These are phyloP conservation scores for Gossypioides kirkii DNA, from an alignment of 345 rosid genomes.

Conservation along the genomic window DNA sequence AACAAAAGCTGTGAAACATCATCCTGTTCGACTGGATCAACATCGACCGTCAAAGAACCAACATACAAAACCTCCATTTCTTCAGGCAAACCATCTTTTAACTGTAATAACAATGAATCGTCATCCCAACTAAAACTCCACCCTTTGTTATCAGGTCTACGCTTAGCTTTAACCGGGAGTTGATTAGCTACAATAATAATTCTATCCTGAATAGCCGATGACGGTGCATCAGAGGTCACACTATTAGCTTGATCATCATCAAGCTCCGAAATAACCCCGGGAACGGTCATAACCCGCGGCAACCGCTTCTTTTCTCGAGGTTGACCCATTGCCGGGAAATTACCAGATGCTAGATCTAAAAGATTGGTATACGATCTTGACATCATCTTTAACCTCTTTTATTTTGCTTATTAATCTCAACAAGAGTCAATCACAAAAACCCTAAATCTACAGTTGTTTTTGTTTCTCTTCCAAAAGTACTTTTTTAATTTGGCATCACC, in stretches of 20 bases:
- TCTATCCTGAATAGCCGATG: constrained; percentile 56
- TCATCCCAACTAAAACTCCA: constrained; percentile 84
- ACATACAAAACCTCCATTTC: constrained; percentile 76
- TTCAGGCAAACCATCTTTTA: constrained; percentile 73
- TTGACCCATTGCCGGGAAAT: constrained; percentile 51
- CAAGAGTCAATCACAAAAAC: constrained; percentile 26
- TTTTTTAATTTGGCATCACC: constrained; percentile 31
- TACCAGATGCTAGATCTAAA: constrained; percentile 75
- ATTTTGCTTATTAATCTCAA: constrained; percentile 13
- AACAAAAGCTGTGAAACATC: constrained; percentile 64
- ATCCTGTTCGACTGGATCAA: constrained; percentile 57
- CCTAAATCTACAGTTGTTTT: constrained; percentile 14
- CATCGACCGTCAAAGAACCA: constrained; percentile 55
- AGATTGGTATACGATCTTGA: constrained; percentile 71
- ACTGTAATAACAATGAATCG: constrained; percentile 53
- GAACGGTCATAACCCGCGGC: constrained; percentile 71
- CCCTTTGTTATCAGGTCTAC: constrained; percentile 66
- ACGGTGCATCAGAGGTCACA: constrained; percentile 57
- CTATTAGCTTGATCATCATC: constrained; percentile 75
- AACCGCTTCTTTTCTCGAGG: constrained; percentile 57
- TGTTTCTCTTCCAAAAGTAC: constrained; percentile 7
- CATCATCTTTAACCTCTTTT: constrained; percentile 43
- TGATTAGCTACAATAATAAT: constrained; percentile 69
- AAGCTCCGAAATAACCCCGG: constrained; percentile 71
- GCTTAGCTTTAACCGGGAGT: constrained; percentile 71